phyloP scores from a whole-genome alignment of 345 rosid species.

The Erysimum cheiranthoides region DNA sequence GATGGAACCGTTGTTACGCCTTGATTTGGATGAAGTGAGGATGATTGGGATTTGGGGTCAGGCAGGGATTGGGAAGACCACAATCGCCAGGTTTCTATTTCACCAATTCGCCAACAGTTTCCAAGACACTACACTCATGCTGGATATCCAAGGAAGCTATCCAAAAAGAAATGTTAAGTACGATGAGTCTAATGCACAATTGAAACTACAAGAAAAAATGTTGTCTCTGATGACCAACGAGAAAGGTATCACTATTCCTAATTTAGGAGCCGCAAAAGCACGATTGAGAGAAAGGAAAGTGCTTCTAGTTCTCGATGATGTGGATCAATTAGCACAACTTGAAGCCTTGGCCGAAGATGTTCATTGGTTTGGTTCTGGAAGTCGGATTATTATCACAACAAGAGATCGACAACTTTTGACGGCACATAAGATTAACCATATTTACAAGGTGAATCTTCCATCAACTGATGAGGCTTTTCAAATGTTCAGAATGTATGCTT shows the following conservation, averaged over 20 bases:
- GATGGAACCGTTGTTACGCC: too few species aligned
- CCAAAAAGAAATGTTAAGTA: too few species aligned
- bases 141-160: neutral
- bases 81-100: neutral
- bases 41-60: too few species aligned
- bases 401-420: slow-evolving; percentile 10
- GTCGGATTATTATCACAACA: slow-evolving; percentile 31
- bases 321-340: neutral
- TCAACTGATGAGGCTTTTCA: neutral
- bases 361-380: neutral
- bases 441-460: slow-evolving; percentile 6
- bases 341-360: neutral
- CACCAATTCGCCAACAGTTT: neutral
- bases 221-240: neutral
- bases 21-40: too few species aligned
- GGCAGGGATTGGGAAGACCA: too few species aligned
- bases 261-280: neutral
- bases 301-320: slow-evolving; percentile 31
- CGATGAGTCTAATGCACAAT: too few species aligned
- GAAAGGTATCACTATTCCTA: neutral
- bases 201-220: neutral
- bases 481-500: slow-evolving; percentile 24
- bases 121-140: neutral
- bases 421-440: neutral
- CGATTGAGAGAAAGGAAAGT: slow-evolving; percentile 1